A percentile compares a stretch with the other conserved stretches of the same genome.
These are phyloP conservation scores for Cyberlindnera petersonii DNA, from an alignment of 805 yeast genomes.

Conservation along the genomic window DNA sequence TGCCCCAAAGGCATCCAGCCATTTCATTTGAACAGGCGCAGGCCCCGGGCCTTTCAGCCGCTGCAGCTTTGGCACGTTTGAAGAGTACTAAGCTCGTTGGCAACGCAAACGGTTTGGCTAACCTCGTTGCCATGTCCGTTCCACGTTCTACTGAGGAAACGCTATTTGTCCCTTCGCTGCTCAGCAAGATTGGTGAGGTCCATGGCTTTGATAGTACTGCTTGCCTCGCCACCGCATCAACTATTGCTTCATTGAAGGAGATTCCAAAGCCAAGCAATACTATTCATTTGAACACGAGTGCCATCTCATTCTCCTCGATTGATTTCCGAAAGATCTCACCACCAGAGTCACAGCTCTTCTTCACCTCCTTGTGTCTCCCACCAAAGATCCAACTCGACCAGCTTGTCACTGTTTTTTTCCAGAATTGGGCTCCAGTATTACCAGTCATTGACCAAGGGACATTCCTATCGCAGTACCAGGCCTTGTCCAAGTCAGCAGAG, in stretches of 20 bases:
- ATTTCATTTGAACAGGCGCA: slow-evolving; percentile 58
- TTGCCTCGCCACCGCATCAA: slow-evolving; percentile 64
- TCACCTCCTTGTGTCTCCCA: slow-evolving; percentile 41
- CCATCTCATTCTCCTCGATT: slow-evolving; percentile 31
- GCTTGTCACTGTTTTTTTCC: slow-evolving; percentile 62
- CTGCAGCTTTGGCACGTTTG: slow-evolving; percentile 57
- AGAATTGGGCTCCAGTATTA: slow-evolving; percentile 68
- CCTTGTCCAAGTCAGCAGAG: slow-evolving; percentile 45
- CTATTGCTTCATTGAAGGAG: slow-evolving; percentile 66
- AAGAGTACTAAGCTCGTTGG: slow-evolving; percentile 28
- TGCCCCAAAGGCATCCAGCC: slow-evolving; percentile 21
- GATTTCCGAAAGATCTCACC: slow-evolving; percentile 36
- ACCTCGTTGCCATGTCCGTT: slow-evolving; percentile 63
- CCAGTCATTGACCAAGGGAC: slow-evolving; percentile 68
- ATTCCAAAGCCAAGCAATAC: slow-evolving; percentile 27
- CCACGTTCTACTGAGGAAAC: slow-evolving; percentile 81
- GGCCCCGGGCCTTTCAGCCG: slow-evolving; percentile 76
- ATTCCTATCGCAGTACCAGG: slow-evolving; percentile 58
- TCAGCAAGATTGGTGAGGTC: slow-evolving; percentile 64
- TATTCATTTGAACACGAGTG: slow-evolving; percentile 18
- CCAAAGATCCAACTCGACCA: slow-evolving; percentile 62
- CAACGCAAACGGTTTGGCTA: slow-evolving; percentile 36
- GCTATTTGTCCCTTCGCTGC: slow-evolving; percentile 63
- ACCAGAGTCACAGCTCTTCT: slow-evolving; percentile 43
- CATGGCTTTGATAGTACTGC: slow-evolving; percentile 72